Percentiles rank a stretch among this genome's conserved stretches.
These are phyloP conservation scores for Epichloe baconii DNA, from an alignment of 2,329 filamentous ascomycete genomes.

Conservation along the genomic window DNA sequence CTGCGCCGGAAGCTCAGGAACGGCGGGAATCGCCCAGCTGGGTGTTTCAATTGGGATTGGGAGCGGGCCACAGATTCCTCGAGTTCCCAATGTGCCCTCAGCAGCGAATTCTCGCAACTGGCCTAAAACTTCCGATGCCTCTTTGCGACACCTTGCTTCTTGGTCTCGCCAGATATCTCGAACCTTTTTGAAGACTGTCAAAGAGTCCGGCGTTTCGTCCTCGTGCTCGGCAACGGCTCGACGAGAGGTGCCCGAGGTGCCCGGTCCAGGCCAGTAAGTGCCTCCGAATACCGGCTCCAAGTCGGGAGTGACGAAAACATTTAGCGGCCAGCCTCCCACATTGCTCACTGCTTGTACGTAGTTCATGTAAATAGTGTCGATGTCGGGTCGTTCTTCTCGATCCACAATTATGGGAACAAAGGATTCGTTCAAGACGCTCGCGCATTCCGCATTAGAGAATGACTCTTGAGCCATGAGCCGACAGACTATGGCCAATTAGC, in stretches of 20 bases:
- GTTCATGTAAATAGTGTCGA: constrained; percentile 97
- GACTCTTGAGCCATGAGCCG: constrained; percentile 90
- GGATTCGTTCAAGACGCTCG: constrained; percentile 66
- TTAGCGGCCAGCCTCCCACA: constrained; percentile 85
- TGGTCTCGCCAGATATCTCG: constrained; percentile 66
- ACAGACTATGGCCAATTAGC: constrained; percentile 41
- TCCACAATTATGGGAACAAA: constrained; percentile 93
- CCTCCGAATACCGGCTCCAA: constrained; percentile 91
- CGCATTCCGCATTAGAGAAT: constrained; percentile 72
- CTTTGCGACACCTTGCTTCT: constrained; percentile 67
- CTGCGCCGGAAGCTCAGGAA: constrained; percentile 12
- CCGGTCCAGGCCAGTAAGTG: constrained; percentile 86
- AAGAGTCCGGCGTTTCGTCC: constrained; percentile 59
- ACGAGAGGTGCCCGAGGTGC: constrained; percentile 40
- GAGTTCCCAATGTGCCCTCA: constrained; percentile 59
- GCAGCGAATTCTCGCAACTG: constrained; percentile 80
- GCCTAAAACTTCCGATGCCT: constrained; percentile 67
- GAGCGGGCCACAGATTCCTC: constrained; percentile 18
- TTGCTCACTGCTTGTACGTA: constrained; percentile 90
- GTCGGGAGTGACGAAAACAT: constrained; percentile 90
- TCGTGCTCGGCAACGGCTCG: constrained; percentile 25
- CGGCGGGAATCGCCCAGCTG: constrained; percentile 19
- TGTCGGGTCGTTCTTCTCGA: constrained; percentile 82
- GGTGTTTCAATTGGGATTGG: constrained; percentile 17
- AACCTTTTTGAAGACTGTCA: constrained; percentile 73